phyloP scores from a whole-genome alignment of 2,329 filamentous ascomycete genomes.

The Epichloe glyceriae region DNA sequence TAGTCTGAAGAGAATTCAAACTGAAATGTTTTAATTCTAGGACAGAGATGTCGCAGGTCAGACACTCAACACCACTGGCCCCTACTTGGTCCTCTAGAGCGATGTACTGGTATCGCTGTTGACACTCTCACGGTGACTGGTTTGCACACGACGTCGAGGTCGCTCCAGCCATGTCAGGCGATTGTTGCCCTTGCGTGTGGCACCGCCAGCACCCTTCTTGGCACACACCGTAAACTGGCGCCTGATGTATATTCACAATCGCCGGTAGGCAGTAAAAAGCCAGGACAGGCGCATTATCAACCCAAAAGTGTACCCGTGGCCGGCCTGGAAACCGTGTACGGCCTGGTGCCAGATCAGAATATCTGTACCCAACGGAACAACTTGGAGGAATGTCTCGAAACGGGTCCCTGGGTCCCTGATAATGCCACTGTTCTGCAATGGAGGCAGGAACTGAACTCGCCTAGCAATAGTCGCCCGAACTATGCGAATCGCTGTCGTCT shows the following conservation, averaged over 20 bases:
- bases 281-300: neutral
- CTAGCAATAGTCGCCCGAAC: constrained; percentile 13
- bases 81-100: neutral
- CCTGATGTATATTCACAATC: neutral
- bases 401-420: neutral
- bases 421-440: neutral
- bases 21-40: too few relatives aligned
- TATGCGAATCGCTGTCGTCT: constrained; percentile 16
- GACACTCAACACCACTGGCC: neutral
- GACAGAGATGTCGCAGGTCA: too few relatives aligned
- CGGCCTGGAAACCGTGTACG: neutral
- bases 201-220: neutral
- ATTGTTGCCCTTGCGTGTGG: neutral
- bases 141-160: too few relatives aligned
- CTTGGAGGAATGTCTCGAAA: neutral
- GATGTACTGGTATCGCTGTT: neutral
- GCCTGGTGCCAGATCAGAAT: neutral
- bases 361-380: neutral
- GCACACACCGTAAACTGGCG: neutral
- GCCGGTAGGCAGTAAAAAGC: neutral
- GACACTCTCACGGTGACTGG: neutral
- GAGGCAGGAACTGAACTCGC: constrained; percentile 9
- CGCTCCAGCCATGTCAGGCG: neutral
- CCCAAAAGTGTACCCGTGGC: too few relatives aligned
- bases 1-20: too few relatives aligned